Evolutionary conservation across 2,329 filamentous ascomycete species (phyloP).

Genomic region (Penicillium sp.): DNA sequence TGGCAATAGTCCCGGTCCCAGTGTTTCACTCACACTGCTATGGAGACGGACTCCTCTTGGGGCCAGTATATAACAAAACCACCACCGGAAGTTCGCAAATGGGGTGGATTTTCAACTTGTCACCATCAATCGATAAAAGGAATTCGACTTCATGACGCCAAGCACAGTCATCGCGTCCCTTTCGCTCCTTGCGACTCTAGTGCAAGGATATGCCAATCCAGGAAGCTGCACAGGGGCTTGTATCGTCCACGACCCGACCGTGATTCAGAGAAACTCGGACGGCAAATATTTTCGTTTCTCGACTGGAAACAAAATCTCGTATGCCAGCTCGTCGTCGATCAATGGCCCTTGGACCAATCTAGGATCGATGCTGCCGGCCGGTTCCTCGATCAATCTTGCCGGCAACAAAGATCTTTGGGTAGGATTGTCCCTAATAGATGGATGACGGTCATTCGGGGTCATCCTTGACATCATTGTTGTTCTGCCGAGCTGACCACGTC

Average conservation of each 20-base stretch:
- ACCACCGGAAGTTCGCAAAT: no score
- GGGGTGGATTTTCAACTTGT: no score
- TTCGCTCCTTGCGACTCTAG: conserved; percentile 13
- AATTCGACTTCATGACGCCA: no score
- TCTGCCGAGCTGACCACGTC: no score
- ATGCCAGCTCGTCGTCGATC: conserved; percentile 44
- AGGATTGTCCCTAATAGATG: conserved; percentile 3
- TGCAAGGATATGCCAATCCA: conserved; percentile 26
- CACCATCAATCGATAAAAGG: no score
- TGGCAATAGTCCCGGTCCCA: no score
- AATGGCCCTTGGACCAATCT: conserved; percentile 48
- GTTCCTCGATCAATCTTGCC: conserved; percentile 41
- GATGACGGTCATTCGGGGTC: no score
- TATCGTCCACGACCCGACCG: conserved; percentile 43
- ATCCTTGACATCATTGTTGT: no score
- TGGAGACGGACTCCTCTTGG: no score
- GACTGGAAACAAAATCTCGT: conserved; percentile 46
- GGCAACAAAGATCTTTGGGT: conserved; percentile 49
- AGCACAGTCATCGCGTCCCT: no score
- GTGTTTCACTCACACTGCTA: no score
- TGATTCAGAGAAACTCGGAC: conserved; percentile 45
- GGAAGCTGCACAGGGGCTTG: conserved; percentile 28
- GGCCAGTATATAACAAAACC: no score
- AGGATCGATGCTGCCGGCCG: conserved; percentile 43
- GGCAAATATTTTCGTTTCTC: conserved; percentile 50